Percentiles rank a stretch among this genome's conserved stretches.
phyloP scores from a whole-genome alignment of 1,284 basidiomycete species.

The Sanguinoderma infundibulare region DNA sequence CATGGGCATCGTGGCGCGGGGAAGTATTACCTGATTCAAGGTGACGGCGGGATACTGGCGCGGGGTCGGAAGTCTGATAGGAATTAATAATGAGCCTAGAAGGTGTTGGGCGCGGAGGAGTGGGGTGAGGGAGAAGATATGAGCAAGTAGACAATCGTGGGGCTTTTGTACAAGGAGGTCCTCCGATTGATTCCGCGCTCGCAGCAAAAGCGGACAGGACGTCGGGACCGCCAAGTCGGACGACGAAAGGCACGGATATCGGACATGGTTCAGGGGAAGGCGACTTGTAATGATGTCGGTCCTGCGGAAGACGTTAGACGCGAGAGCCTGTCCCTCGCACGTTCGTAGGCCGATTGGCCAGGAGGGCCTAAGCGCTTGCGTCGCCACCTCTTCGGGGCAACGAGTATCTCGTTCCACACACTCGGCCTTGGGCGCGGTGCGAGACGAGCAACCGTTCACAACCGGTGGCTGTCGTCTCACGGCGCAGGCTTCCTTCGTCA shows the following conservation, averaged over 20 bases:
- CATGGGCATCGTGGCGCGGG: neutral
- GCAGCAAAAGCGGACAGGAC: neutral
- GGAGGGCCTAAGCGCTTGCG: neutral
- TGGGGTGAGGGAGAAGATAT: neutral
- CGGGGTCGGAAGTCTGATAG: neutral
- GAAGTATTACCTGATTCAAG: neutral
- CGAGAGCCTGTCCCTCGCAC: conserved; percentile 17
- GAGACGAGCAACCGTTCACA: neutral
- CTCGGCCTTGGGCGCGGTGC: neutral
- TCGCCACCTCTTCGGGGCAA: neutral
- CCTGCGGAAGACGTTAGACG: neutral
- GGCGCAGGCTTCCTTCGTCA: neutral
- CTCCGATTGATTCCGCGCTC: neutral
- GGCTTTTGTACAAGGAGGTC: neutral
- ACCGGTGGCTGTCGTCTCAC: neutral
- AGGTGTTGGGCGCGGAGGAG: neutral
- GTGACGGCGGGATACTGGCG: neutral
- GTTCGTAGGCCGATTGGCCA: conserved; percentile 23
- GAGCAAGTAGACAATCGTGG: neutral
- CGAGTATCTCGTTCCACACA: neutral
- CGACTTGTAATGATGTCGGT: neutral
- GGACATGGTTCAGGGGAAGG: neutral
- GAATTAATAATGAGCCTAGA: neutral
- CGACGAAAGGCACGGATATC: neutral
- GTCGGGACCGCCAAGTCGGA: neutral